phyloP scores from a whole-genome alignment of 2,329 filamentous ascomycete genomes.

The Ophiostoma ulmi region DNA sequence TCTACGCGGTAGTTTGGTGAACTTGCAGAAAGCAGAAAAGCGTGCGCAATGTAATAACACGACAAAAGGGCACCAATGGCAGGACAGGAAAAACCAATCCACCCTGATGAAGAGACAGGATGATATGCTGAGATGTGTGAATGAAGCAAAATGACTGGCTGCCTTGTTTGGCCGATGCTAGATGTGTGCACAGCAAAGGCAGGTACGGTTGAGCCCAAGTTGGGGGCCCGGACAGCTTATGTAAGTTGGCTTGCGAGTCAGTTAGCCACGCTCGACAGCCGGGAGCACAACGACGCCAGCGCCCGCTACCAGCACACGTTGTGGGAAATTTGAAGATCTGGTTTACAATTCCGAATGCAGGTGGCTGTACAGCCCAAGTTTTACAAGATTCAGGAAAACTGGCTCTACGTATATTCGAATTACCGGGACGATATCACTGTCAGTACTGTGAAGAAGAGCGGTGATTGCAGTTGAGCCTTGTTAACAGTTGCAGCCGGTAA shows the following conservation, averaged over 20 bases:
- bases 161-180: neutral
- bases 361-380: too few species aligned
- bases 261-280: neutral
- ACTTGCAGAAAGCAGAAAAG: constrained; percentile 14
- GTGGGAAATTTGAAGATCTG: too few species aligned
- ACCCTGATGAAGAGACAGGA: neutral
- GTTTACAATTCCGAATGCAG: too few species aligned
- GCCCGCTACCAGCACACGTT: neutral
- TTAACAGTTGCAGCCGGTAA: too few species aligned
- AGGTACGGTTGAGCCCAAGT: neutral
- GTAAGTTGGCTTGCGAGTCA: neutral
- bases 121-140: neutral
- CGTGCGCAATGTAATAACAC: neutral
- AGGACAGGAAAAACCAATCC: neutral
- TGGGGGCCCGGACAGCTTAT: neutral
- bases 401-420: too few species aligned
- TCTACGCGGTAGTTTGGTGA: constrained; percentile 17
- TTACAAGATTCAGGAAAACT: too few species aligned
- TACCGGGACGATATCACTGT: too few species aligned
- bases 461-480: too few species aligned
- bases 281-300: neutral
- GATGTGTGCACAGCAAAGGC: neutral
- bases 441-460: too few species aligned
- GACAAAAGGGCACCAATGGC: neutral
- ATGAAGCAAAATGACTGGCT: neutral